Evolutionary conservation across 2,329 filamentous ascomycete species (phyloP), one percentile per base, ranked within the genome.

Genomic region (Pseudogymnoascus sp.): DNA sequence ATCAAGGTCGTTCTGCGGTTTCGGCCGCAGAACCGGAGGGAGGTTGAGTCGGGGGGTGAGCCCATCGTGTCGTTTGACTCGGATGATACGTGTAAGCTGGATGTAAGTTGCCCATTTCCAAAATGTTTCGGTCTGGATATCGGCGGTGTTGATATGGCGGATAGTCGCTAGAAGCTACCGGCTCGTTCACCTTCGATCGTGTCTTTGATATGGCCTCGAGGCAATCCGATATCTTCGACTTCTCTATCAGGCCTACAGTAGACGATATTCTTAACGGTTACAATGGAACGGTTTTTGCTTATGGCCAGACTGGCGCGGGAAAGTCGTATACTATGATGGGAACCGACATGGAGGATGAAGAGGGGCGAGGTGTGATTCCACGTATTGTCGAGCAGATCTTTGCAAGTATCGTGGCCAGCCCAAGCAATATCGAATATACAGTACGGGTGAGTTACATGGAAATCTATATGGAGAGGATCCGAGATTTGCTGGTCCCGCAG

Each of bases 281-380:
- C 84, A 99, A 99, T 79, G 94, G 93, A 73, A 97, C 93, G 12
- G 93, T 99, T 69, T 97, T 99, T 72, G 94, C 94, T 66, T 99
- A 99, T 75, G 94, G 94, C 68, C 94, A 97, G 81, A 99, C 94
- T 0, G 94, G 94, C 76, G 92, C 93, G 11, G 94, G 94, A 81
- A 99, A 99, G 81, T 97, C 94, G 22, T 97, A 96, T 75, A 97
- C 94, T 61, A 99, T 99, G 94, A 96, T 95, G 91, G 91, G 90
- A 65, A 89, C 89, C 60, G 92, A 93, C 76, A 97, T 99, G 78
- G 91, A 95, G 72, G 91, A 97, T 75, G 86, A 90, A 2, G 84
- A 88, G 35, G 88, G 88, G 67, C 91, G 92, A 74, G 94, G 94
- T 82, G 92, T 99, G 66, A 97, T 97, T 69, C 94, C 94, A 60